phyloP scores from a whole-genome alignment of 179 eudicot genomes.

The Beta corolliflora region DNA sequence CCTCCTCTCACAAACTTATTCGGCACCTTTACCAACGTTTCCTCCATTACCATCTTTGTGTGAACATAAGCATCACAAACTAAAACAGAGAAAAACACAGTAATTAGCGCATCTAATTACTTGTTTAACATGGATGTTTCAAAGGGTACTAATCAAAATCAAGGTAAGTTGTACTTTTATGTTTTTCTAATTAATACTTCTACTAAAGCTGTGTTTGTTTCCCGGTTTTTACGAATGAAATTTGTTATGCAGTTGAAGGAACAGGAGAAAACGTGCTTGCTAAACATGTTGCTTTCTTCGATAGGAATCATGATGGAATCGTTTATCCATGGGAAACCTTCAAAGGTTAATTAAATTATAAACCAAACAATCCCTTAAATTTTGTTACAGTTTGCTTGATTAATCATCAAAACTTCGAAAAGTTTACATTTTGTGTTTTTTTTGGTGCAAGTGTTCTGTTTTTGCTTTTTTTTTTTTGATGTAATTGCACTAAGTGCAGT shows the following conservation, averaged over 20 bases:
- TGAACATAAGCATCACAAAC: neutral
- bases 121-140: neutral
- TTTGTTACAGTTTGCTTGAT: neutral
- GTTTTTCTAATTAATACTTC: neutral
- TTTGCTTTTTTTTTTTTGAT: too few species aligned
- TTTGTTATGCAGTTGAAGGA: constrained; percentile 28
- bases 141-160: neutral
- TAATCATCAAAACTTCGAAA: neutral
- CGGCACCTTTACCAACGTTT: constrained; percentile 1
- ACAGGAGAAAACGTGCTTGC: constrained; percentile 46
- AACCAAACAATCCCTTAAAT: neutral
- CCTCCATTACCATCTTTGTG: neutral
- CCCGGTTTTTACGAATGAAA: neutral
- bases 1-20: neutral
- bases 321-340: constrained; percentile 66
- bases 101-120: neutral
- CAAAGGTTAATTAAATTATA: constrained; percentile 34
- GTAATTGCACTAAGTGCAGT: too few species aligned
- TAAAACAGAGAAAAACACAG: neutral
- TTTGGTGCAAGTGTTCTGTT: too few species aligned
- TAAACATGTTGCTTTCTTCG: constrained; percentile 62
- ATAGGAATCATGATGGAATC: constrained; percentile 56
- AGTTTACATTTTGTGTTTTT: neutral
- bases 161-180: neutral
- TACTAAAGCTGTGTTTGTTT: neutral